These are phyloP conservation scores for Eremothecium coryli DNA, from an alignment of 1,139 yeast species.

Conservation along the genomic window DNA sequence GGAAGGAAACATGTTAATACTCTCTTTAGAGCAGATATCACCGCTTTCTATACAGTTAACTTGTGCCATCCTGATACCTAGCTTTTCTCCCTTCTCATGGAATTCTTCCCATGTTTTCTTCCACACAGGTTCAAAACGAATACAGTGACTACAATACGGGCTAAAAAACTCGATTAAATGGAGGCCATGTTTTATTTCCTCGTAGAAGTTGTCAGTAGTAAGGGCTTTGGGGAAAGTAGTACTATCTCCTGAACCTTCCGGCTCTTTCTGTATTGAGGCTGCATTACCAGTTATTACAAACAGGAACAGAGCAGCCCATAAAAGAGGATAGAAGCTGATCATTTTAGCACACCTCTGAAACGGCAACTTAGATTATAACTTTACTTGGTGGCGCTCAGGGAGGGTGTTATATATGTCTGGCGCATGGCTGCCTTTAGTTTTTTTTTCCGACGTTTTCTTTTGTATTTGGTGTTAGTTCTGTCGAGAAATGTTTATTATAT, in stretches of 20 bases:
- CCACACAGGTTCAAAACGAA: constrained; percentile 57
- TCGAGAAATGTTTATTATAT: too few species aligned
- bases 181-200: constrained; percentile 37
- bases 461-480: too few species aligned
- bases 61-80: constrained; percentile 50
- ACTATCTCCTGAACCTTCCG: neutral
- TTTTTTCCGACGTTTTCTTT: too few species aligned
- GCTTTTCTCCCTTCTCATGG: constrained; percentile 34
- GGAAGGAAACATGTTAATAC: constrained; percentile 47
- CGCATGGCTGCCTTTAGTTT: too few species aligned
- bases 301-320: too few species aligned
- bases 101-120: constrained; percentile 42
- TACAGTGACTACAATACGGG: constrained; percentile 67
- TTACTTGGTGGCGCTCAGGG: too few species aligned
- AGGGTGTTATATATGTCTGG: too few species aligned
- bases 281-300: too few species aligned
- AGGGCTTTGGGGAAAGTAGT: constrained; percentile 29
- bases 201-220: constrained; percentile 35
- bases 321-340: too few species aligned
- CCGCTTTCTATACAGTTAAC: constrained; percentile 68
- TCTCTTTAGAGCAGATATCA: constrained; percentile 58
- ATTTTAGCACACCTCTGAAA: too few species aligned
- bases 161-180: constrained; percentile 59
- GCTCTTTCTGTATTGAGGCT: too few species aligned
- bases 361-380: too few species aligned